phyloP scores from a whole-genome alignment of 805 yeast species.

The Candida mattraensis region DNA sequence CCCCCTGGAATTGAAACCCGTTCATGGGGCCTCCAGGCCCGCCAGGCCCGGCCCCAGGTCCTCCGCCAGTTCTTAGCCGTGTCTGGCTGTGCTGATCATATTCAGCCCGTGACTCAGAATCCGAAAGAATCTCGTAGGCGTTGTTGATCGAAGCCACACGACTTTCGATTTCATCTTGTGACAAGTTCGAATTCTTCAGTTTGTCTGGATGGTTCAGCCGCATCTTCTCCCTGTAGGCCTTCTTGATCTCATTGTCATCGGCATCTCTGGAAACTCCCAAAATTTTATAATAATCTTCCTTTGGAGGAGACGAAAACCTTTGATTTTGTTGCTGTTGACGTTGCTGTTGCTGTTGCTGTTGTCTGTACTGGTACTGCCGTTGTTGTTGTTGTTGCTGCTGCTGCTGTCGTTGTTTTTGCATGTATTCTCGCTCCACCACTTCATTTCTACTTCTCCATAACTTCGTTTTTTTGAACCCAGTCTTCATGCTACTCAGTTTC shows the following conservation, averaged over 20 bases:
- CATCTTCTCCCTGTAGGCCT: constrained; percentile 76
- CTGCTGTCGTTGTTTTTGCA: constrained; percentile 40
- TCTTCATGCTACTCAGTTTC: constrained; percentile 35
- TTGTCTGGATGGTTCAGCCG: constrained; percentile 92
- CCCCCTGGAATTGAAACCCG: constrained; percentile 6
- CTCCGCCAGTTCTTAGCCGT: too few species aligned
- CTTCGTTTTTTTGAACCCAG: constrained; percentile 40
- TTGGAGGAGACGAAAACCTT: constrained; percentile 25
- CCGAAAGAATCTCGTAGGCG: constrained; percentile 84
- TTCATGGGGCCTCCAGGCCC: not conserved
- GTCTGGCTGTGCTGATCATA: constrained; percentile 51
- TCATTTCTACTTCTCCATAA: constrained; percentile 37
- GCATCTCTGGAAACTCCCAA: constrained; percentile 70
- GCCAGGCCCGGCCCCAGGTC: too few species aligned
- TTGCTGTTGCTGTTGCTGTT: constrained; percentile 38
- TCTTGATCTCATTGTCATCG: constrained; percentile 67
- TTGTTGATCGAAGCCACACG: constrained; percentile 92
- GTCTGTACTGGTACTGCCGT: constrained; percentile 42
- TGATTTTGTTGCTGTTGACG: constrained; percentile 36
- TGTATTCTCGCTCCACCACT: constrained; percentile 31
- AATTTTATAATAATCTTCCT: constrained; percentile 73
- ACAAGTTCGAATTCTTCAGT: constrained; percentile 60
- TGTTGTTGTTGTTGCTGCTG: constrained; percentile 47
- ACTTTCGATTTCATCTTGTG: constrained; percentile 67
- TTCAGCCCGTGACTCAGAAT: constrained; percentile 58